Evolutionary conservation across 768 basidiomycete species (phyloP), one percentile per base, ranked within the genome.

Genomic region (Kwoniella sp.): DNA sequence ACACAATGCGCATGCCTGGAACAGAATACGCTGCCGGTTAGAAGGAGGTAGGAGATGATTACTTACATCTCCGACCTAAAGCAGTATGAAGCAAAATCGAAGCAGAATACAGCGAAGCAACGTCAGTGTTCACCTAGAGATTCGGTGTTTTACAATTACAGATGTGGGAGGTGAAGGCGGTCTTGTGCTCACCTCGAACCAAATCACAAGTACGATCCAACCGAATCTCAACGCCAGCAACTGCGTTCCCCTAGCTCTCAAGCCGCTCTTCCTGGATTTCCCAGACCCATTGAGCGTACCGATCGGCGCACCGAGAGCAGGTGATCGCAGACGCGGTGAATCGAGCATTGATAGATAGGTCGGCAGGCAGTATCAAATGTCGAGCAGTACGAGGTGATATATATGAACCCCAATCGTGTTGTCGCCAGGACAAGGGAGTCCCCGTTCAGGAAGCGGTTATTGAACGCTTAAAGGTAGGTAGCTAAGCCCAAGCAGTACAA

Each of bases 141-240:
- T n/a, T n/a, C n/a, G n/a, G n/a, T n/a, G n/a, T n/a, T n/a, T n/a
- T n/a, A n/a, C n/a, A n/a, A n/a, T n/a, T n/a, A n/a, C n/a, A n/a
- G n/a, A n/a, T n/a, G n/a, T n/a, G n/a, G n/a, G n/a, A n/a, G n/a
- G n/a, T n/a, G n/a, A n/a, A n/a, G n/a, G n/a, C n/a, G n/a, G n/a
- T n/a, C n/a, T 44, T 19, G 40, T 5, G 50, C 72, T 61, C 61
- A 74, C 73, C 75, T 95, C 92, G 70, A 84, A 85, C 88, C 88
- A 92, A 40, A 88, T 58, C 49, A 90, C 83, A 46, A 85, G 69
- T 8, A 86, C 63, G 22, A 88, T 77, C 91, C 91, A 92, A 26
- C 78, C 78, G 37, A 79, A 79, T 33, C 72, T 50, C 58, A 79
- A 27, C 3, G 68, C 75, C 22, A 72, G 47, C 37, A 78, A 26